These are phyloP conservation scores for Tardiomyces blankii DNA, from an alignment of 1,139 yeast genomes.

Conservation along the genomic window DNA sequence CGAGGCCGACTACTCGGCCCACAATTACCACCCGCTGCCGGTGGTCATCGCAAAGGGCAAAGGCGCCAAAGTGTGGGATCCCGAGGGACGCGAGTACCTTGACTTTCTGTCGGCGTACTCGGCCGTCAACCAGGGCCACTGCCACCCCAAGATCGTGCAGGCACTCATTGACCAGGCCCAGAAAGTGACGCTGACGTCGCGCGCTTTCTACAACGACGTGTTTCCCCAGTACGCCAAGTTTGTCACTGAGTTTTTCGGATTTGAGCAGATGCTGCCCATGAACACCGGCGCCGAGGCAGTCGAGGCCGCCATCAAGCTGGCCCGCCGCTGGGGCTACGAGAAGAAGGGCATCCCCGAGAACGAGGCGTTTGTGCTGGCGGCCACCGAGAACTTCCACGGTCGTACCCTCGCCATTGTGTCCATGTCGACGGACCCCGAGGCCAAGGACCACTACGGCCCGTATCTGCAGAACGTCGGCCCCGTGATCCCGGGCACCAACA, in stretches of 20 bases:
- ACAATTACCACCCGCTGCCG: slow-evolving; percentile 94
- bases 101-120: slow-evolving; percentile 91
- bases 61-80: slow-evolving; percentile 98
- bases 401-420: slow-evolving; percentile 92
- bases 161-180: slow-evolving; percentile 87
- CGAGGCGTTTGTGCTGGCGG: slow-evolving; percentile 82
- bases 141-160: slow-evolving; percentile 83
- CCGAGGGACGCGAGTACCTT: slow-evolving; percentile 60
- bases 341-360: slow-evolving; percentile 73
- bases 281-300: slow-evolving; percentile 99
- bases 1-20: slow-evolving; percentile 83
- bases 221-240: slow-evolving; percentile 84
- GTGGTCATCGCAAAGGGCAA: slow-evolving; percentile 79
- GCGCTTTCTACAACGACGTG: slow-evolving; percentile 88
- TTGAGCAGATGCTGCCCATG: slow-evolving; percentile 94
- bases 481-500: slow-evolving; percentile 44
- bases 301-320: slow-evolving; percentile 86
- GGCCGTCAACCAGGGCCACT: slow-evolving; percentile 97
- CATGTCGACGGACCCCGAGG: slow-evolving; percentile 94
- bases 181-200: slow-evolving; percentile 70
- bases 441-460: slow-evolving; percentile 84
- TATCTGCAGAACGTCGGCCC: slow-evolving; percentile 80
- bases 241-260: slow-evolving; percentile 78
- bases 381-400: slow-evolving; percentile 89
- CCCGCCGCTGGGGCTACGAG: slow-evolving; percentile 95